Base-by-base conservation (phyloP, 2,329 filamentous ascomycete species). In the Uncinocarpus reesii region DNA sequence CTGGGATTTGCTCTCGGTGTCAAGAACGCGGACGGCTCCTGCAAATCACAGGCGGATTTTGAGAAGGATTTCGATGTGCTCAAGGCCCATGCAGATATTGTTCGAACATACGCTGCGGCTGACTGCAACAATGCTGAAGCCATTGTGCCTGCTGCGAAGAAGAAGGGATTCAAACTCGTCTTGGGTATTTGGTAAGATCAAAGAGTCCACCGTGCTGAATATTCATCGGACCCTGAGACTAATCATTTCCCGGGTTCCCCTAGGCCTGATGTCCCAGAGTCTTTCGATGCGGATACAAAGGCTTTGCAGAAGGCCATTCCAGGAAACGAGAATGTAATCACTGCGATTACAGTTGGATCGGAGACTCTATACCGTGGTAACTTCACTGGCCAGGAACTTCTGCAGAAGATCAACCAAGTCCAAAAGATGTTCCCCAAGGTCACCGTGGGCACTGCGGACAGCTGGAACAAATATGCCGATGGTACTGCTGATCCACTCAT, bases 381-480 rank as follows among this genome's bases (percentile, higher is more conserved):
- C 62, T 77, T 84, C 63, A 81, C 76, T 7, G 80, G 76, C 41
- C 61, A 71, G 6, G 62, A 79, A 57, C 74, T 86, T 42, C 64
- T 79, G 44, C 66, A 65, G 49, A 80, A 80, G 64, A 83, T 86
- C 63, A 67, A 75, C 51, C 71, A 78, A 43, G 75, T 83, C 53
- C 77, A 79, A 68, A 62, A 67, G 34, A 67, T 74, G 61, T 81
- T 60, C 71, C 74, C 56, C 21, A 66, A 66, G 32, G 69, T 79
- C 57, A 76, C 74, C 56, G 71, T 84, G 37, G 81, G 82, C 43
- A 84, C 79, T 8, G 82, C 81, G 6, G 82, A 86, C 65, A 79
- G 74, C 61, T 86, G 82, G 82, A 85, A 84, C 69, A 83, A 82
- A 65, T 81, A 73, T 59, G 72, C 76, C 40, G 81, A 84, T 60